Evolutionary conservation across 768 basidiomycete genomes (phyloP).

Genomic region (Serendipita sp.): DNA sequence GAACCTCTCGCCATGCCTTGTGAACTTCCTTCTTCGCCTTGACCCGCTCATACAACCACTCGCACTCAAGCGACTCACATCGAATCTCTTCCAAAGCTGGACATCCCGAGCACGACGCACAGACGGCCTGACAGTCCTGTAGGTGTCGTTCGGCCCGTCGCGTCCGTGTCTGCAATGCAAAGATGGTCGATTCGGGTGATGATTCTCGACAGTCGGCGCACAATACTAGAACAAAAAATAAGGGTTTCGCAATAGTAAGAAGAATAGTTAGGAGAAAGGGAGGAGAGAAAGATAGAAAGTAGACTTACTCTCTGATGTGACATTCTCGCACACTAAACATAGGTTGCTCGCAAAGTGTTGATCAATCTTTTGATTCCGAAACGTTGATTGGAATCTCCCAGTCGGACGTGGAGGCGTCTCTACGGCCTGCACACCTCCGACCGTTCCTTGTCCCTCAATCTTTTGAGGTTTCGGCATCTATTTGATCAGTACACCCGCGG

Average conservation of each 20-base stretch:
- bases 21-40: slow-evolving; percentile 27
- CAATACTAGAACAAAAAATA: slow-evolving; percentile 18
- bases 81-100: slow-evolving; percentile 41
- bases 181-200: slow-evolving; percentile 39
- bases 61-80: slow-evolving; percentile 80
- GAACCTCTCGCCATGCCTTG: not conserved
- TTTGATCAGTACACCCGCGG: too few relatives aligned
- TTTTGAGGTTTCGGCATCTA: slow-evolving; percentile 5
- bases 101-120: slow-evolving; percentile 49
- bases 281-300: not conserved
- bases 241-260: too few relatives aligned
- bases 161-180: slow-evolving; percentile 39
- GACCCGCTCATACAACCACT: slow-evolving; percentile 60
- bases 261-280: too few relatives aligned
- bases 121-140: slow-evolving; percentile 46
- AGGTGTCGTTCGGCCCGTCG: slow-evolving; percentile 41
- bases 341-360: not conserved
- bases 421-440: not conserved
- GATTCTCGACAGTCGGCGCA: slow-evolving; percentile 44
- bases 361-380: not conserved
- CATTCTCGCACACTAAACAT: not conserved
- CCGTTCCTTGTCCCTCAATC: slow-evolving; percentile 1
- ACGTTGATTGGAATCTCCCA: not conserved
- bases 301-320: not conserved
- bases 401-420: not conserved